These are phyloP conservation scores for Trichoderma lentiforme DNA, from an alignment of 2,329 filamentous ascomycete species.

Conservation along the genomic window DNA sequence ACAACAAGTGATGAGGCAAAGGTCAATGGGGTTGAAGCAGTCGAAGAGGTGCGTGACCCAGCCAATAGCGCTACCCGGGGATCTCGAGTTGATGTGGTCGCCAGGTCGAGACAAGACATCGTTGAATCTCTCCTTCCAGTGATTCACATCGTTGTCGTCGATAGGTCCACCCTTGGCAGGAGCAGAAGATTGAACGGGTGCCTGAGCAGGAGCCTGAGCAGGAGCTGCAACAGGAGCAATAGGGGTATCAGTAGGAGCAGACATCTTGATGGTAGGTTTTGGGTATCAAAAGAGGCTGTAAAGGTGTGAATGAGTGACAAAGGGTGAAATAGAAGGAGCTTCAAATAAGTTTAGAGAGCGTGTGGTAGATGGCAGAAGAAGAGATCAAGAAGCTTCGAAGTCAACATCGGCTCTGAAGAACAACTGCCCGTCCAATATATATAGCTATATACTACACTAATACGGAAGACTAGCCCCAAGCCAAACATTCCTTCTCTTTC, in stretches of 20 bases:
- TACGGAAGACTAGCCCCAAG: neutral
- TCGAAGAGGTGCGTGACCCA: slow-evolving; percentile 43
- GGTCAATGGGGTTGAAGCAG: slow-evolving; percentile 44
- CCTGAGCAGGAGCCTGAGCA: neutral
- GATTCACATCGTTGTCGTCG: slow-evolving; percentile 41
- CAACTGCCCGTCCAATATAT: neutral
- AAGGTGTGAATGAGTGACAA: slow-evolving; percentile 10
- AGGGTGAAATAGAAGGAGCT: neutral
- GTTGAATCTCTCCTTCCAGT: slow-evolving; percentile 45
- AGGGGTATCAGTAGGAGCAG: neutral
- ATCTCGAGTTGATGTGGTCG: slow-evolving; percentile 43
- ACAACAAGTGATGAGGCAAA: slow-evolving; percentile 45
- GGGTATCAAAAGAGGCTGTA: slow-evolving; percentile 11
- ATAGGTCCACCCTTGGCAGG: slow-evolving; percentile 31
- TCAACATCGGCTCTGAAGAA: neutral
- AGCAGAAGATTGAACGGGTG: slow-evolving; percentile 13
- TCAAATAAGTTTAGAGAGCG: neutral
- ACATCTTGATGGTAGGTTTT: neutral
- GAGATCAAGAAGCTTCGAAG: neutral
- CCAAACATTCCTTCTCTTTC: neutral
- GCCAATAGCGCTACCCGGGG: slow-evolving; percentile 35
- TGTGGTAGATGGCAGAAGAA: neutral
- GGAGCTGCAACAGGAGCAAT: neutral
- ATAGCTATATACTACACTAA: neutral
- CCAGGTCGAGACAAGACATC: slow-evolving; percentile 40